These are phyloP conservation scores for Debaryomycetaceae sp. DNA, from an alignment of 1,139 yeast species.

Conservation along the genomic window DNA sequence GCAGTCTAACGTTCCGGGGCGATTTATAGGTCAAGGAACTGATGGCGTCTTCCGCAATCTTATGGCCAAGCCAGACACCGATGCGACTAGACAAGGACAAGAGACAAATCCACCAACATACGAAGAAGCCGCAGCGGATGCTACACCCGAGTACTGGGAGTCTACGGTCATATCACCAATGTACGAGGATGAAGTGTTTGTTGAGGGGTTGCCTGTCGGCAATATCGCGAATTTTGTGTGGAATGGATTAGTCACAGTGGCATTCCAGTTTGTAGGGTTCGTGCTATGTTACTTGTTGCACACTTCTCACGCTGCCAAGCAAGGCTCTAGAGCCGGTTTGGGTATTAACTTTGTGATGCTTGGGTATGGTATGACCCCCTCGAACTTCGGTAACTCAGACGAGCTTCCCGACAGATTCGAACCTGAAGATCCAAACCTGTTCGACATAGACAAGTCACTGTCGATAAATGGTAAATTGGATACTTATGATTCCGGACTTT, in stretches of 20 bases:
- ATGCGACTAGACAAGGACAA: conserved; percentile 33
- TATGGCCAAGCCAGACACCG: conserved; percentile 78
- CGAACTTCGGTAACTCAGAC: conserved; percentile 44
- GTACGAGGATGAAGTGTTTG: conserved; percentile 82
- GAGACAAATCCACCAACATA: conserved; percentile 80
- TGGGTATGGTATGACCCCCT: conserved; percentile 72
- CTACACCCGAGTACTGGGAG: conserved; percentile 98
- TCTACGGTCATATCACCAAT: conserved; percentile 81
- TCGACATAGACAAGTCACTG: conserved; percentile 42
- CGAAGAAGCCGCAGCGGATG: conserved; percentile 93
- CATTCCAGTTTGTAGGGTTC: conserved; percentile 93
- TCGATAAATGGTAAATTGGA: conserved; percentile 44
- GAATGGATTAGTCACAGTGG: conserved; percentile 83
- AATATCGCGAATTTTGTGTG: conserved; percentile 81
- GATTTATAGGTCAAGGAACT: conserved; percentile 53
- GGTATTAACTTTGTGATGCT: conserved; percentile 80
- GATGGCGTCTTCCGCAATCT: conserved; percentile 95
- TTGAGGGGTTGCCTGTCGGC: conserved; percentile 97
- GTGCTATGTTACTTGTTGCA: conserved; percentile 84
- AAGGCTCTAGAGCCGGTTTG: conserved; percentile 90
- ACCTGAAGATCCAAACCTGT: conserved; percentile 55
- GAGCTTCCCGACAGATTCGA: conserved; percentile 38
- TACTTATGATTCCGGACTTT: conserved; percentile 38
- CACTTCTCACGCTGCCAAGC: conserved; percentile 96
- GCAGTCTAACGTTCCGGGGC: conserved; percentile 43